phyloP scores from a whole-genome alignment of 73 alveolate genomes.

The Tetrahymena malaccensis region DNA sequence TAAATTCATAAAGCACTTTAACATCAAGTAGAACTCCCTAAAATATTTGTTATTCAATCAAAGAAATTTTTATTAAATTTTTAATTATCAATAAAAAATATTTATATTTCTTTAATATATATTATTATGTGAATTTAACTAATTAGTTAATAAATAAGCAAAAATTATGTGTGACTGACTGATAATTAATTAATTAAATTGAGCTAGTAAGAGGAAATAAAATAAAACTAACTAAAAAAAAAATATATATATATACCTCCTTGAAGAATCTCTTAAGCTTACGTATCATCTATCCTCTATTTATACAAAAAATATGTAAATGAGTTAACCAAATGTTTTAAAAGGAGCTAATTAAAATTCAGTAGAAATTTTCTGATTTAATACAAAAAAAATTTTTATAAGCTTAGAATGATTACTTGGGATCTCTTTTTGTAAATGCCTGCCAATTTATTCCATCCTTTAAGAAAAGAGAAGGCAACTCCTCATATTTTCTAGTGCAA shows the following conservation, averaged over 20 bases:
- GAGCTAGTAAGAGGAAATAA: neutral
- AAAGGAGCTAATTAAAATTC: neutral
- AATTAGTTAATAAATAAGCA: too few species aligned
- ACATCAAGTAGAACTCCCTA: conserved; percentile 49
- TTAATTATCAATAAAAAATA: too few species aligned
- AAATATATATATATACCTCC: neutral
- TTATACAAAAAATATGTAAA: neutral
- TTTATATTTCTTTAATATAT: too few species aligned
- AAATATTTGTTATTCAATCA: too few species aligned
- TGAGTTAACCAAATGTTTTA: neutral
- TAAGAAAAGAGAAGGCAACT: neutral
- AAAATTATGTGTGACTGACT: too few species aligned
- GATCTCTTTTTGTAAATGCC: neutral
- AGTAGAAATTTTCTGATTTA: neutral
- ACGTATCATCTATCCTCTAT: neutral
- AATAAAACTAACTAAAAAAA: neutral
- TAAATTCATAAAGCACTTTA: conserved; percentile 3
- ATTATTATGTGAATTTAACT: too few species aligned
- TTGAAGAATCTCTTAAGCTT: neutral
- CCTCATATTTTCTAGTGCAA: conserved; percentile 7
- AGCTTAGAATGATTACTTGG: neutral
- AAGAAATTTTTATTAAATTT: too few species aligned
- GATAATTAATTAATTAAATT: too few species aligned
- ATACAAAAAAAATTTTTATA: neutral
- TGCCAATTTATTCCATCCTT: neutral